phyloP scores from a whole-genome alignment of 805 yeast genomes.

The Kazachstania africana region DNA sequence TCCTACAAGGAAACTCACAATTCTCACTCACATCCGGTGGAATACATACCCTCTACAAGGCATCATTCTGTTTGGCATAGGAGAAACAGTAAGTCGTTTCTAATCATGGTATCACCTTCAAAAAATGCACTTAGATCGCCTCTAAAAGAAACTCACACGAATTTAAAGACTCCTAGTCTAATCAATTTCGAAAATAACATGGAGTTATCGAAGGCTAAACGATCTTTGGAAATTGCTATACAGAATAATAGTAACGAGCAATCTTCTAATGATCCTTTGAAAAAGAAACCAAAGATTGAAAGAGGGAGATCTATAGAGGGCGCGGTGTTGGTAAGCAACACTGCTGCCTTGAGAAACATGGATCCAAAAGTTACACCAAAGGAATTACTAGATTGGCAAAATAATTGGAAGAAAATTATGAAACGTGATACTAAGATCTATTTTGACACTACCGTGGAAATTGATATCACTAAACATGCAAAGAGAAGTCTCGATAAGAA shows the following conservation, averaged over 20 bases:
- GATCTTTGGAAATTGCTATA: slow-evolving; percentile 20
- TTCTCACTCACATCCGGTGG: too few species aligned
- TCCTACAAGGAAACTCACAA: too few species aligned
- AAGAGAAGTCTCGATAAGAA: slow-evolving; percentile 19
- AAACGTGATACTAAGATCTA: slow-evolving; percentile 42
- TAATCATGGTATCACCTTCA: too few species aligned
- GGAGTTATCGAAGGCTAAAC: slow-evolving; percentile 11
- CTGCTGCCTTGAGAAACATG: slow-evolving; percentile 9
- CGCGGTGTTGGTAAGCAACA: slow-evolving; percentile 18
- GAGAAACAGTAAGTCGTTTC: too few species aligned
- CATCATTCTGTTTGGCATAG: too few species aligned
- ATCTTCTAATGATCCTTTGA: background rate
- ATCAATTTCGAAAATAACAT: background rate
- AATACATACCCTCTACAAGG: too few species aligned
- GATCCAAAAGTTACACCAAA: slow-evolving; percentile 19
- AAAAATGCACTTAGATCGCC: too few species aligned
- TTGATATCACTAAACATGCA: slow-evolving; percentile 9
- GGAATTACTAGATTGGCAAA: slow-evolving; percentile 49
- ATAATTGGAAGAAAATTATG: slow-evolving; percentile 53
- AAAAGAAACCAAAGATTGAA: slow-evolving; percentile 17
- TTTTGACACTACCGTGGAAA: slow-evolving; percentile 39
- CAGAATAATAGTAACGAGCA: background rate
- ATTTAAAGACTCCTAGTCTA: slow-evolving; percentile 9
- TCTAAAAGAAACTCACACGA: slow-evolving; percentile 24
- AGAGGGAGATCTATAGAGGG: slow-evolving; percentile 27